Percentiles rank a stretch among this genome's conserved stretches.
Evolutionary conservation across 2,329 filamentous ascomycete species (phyloP).

Genomic region (Diaporthe citriasiana): DNA sequence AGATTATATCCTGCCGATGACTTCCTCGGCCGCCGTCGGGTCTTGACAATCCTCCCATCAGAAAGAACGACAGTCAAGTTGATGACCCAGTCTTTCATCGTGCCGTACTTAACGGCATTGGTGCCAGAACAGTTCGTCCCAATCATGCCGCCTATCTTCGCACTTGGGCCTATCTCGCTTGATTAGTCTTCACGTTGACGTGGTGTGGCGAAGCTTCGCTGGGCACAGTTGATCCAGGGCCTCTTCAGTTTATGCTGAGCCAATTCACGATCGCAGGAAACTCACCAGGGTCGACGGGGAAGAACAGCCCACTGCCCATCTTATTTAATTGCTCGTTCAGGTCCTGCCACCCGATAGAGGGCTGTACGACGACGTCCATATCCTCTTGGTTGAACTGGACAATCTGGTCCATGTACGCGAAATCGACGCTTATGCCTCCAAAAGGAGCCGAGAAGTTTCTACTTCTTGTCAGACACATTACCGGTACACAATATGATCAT

Average conservation of each 20-base stretch:
- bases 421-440: constrained; percentile 91
- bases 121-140: constrained; percentile 84
- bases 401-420: constrained; percentile 87
- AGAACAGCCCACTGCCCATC: constrained; percentile 84
- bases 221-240: neutral
- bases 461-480: neutral
- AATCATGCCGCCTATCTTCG: constrained; percentile 87
- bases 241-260: neutral
- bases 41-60: constrained; percentile 85
- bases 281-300: constrained; percentile 86
- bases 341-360: constrained; percentile 92
- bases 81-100: constrained; percentile 86
- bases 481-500: too few relatives aligned
- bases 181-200: neutral
- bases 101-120: constrained; percentile 85
- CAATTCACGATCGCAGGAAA: constrained; percentile 27
- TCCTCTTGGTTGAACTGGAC: constrained; percentile 85
- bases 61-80: constrained; percentile 86
- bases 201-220: neutral
- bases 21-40: constrained; percentile 81
- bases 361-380: constrained; percentile 94
- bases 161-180: constrained; percentile 64
- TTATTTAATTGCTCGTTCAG: constrained; percentile 80
- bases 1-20: constrained; percentile 88
- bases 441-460: constrained; percentile 86